These are phyloP conservation scores for Otatea glauca DNA, from an alignment of 176 grass and related monocot species.

Conservation along the genomic window DNA sequence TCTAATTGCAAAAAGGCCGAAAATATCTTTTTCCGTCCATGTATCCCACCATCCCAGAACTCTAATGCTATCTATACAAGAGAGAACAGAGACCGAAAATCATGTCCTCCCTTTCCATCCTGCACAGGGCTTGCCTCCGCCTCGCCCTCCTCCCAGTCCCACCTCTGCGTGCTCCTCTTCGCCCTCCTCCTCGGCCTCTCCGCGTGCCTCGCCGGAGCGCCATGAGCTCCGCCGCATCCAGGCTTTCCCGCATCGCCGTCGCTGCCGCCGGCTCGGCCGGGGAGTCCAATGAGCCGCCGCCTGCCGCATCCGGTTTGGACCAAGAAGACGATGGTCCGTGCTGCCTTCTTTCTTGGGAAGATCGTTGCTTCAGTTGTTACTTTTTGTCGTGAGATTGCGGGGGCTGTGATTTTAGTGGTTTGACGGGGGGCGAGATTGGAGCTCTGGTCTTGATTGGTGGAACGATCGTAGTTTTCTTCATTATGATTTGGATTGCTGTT, in stretches of 20 bases:
- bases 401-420: constrained; percentile 32
- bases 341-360: neutral
- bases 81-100: constrained; percentile 33
- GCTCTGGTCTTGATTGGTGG: constrained; percentile 32
- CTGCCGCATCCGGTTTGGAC: constrained; percentile 24
- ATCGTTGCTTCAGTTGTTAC: constrained; percentile 17
- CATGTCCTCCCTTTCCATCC: constrained; percentile 62
- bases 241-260: constrained; percentile 60
- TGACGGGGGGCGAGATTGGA: constrained; percentile 23
- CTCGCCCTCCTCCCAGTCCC: constrained; percentile 50
- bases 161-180: constrained; percentile 44
- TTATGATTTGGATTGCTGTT: constrained; percentile 11
- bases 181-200: constrained; percentile 31
- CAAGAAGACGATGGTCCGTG: constrained; percentile 75
- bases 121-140: constrained; percentile 66
- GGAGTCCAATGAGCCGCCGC: constrained; percentile 51
- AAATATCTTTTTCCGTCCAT: constrained; percentile 31
- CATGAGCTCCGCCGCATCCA: constrained; percentile 56
- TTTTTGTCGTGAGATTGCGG: neutral
- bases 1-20: neutral
- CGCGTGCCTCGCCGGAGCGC: constrained; percentile 40
- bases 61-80: constrained; percentile 54
- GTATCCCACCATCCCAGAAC: constrained; percentile 13
- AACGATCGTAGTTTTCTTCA: neutral
- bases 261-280: constrained; percentile 40